These are phyloP conservation scores for Phytophthora fragariaefolia DNA, from an alignment of 352 stramenopile genomes.

Conservation along the genomic window DNA sequence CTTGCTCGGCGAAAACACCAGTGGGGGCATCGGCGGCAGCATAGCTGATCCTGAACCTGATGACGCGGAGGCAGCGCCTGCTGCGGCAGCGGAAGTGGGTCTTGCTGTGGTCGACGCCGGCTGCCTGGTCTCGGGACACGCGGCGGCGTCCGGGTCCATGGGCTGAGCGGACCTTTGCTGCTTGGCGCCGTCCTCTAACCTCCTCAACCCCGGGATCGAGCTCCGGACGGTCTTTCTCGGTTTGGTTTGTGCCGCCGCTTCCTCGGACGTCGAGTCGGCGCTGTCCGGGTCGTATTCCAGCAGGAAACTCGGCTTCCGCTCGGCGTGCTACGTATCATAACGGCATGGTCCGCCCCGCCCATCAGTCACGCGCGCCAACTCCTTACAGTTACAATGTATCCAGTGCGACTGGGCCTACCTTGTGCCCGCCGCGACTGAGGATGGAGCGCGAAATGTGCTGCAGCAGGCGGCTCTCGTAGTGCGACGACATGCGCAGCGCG, in stretches of 20 bases:
- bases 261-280: not conserved
- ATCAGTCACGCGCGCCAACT: slow-evolving; percentile 28
- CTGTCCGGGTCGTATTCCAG: slow-evolving; percentile 33
- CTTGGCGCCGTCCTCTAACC: slow-evolving; percentile 32
- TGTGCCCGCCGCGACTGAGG: slow-evolving; percentile 55
- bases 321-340: slow-evolving; percentile 41
- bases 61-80: slow-evolving; percentile 19
- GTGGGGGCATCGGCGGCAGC: slow-evolving; percentile 59
- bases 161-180: slow-evolving; percentile 11
- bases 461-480: slow-evolving; percentile 67
- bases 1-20: slow-evolving; percentile 63
- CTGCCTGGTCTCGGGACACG: slow-evolving; percentile 34
- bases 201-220: slow-evolving; percentile 24
- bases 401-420: slow-evolving; percentile 36
- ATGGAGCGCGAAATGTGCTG: slow-evolving; percentile 79
- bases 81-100: slow-evolving; percentile 7
- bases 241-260: slow-evolving; percentile 20
- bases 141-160: slow-evolving; percentile 35
- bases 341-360: slow-evolving; percentile 29
- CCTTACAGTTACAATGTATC: slow-evolving; percentile 17
- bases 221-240: slow-evolving; percentile 25
- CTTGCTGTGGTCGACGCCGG: slow-evolving; percentile 9
- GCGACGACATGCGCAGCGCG: slow-evolving; percentile 68
- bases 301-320: slow-evolving; percentile 39
- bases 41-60: slow-evolving; percentile 29